Percentiles rank a stretch among this genome's conserved stretches.
These are phyloP conservation scores for Fusarium denticulatum DNA, from an alignment of 2,329 filamentous ascomycete genomes.

Conservation along the genomic window DNA sequence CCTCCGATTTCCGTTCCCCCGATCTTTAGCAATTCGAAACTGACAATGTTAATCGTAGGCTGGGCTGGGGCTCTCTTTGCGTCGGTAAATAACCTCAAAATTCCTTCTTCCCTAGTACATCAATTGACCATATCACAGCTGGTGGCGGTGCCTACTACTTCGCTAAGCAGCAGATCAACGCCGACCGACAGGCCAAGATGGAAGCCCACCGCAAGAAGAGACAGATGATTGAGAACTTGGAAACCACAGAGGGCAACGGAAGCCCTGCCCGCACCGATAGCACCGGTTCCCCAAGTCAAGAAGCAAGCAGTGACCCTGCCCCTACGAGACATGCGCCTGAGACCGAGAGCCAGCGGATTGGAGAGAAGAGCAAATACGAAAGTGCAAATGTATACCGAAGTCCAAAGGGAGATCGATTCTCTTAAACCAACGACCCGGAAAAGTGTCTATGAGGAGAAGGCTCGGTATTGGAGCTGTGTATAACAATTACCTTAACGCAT, in stretches of 20 bases:
- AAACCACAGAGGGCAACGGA: conserved; percentile 57
- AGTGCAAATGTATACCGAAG: conserved; percentile 77
- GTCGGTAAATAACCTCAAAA: conserved; percentile 67
- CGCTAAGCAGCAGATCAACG: conserved; percentile 93
- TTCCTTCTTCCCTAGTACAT: background rate
- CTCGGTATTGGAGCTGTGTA: conserved; percentile 37
- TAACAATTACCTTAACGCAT: conserved; percentile 28
- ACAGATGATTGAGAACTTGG: conserved; percentile 65
- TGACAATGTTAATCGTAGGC: conserved; percentile 60
- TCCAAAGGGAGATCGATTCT: conserved; percentile 87
- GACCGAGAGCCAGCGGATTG: conserved; percentile 71
- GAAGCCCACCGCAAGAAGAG: conserved; percentile 73
- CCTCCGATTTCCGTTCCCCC: conserved; percentile 3
- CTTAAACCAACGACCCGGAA: conserved; percentile 49
- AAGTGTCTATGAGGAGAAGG: background rate
- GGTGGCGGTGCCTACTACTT: conserved; percentile 95
- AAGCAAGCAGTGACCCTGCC: conserved; percentile 82
- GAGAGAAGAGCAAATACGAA: conserved; percentile 92
- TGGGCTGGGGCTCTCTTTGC: conserved; percentile 92
- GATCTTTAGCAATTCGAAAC: conserved; percentile 2
- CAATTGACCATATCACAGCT: conserved; percentile 60
- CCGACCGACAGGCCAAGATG: conserved; percentile 79
- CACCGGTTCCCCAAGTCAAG: conserved; percentile 72
- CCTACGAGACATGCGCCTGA: conserved; percentile 83
- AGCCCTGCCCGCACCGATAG: conserved; percentile 67